A percentile compares a stretch with the other conserved stretches of the same genome.
Evolutionary conservation across 2,329 filamentous ascomycete genomes (phyloP).

Genomic region (Cercospora berteroae): DNA sequence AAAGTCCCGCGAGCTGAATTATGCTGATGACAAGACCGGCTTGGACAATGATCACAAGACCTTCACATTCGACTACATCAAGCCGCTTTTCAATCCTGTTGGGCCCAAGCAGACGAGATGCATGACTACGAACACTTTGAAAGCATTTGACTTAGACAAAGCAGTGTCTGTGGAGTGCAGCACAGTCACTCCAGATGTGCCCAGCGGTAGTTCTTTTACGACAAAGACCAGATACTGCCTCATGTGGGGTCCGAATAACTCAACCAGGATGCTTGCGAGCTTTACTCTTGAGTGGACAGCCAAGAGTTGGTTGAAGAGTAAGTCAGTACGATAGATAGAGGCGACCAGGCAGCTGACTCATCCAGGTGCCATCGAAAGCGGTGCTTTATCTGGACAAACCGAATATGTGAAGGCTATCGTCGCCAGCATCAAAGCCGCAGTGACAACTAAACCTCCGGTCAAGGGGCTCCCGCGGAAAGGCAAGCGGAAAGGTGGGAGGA

Average conservation of each 20-base stretch:
- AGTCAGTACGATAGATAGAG: slow-evolving; percentile 26
- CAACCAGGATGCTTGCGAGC: slow-evolving; percentile 80
- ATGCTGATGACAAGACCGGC: slow-evolving; percentile 78
- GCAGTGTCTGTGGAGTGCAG: slow-evolving; percentile 76
- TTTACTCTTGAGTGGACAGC: slow-evolving; percentile 94
- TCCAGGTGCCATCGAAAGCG: slow-evolving; percentile 89
- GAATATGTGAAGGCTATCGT: slow-evolving; percentile 80
- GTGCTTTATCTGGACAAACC: slow-evolving; percentile 83
- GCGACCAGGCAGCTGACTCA: neutral
- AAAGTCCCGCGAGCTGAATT: slow-evolving; percentile 82
- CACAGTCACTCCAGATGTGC: slow-evolving; percentile 91
- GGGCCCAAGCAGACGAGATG: slow-evolving; percentile 95
- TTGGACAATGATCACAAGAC: slow-evolving; percentile 67
- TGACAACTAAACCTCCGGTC: slow-evolving; percentile 63
- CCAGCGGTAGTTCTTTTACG: slow-evolving; percentile 85
- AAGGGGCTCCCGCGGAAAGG: slow-evolving; percentile 50
- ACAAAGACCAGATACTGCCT: slow-evolving; percentile 94
- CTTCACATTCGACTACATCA: slow-evolving; percentile 82
- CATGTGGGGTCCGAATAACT: slow-evolving; percentile 84
- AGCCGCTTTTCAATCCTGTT: slow-evolving; percentile 78
- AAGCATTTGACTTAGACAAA: slow-evolving; percentile 82
- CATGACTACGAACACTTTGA: slow-evolving; percentile 80
- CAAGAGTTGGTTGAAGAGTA: slow-evolving; percentile 97
- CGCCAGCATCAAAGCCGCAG: slow-evolving; percentile 67
- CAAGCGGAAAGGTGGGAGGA: slow-evolving; percentile 51